phyloP scores from a whole-genome alignment of 2,329 filamentous ascomycete species.

The Clonostachys chloroleuca region DNA sequence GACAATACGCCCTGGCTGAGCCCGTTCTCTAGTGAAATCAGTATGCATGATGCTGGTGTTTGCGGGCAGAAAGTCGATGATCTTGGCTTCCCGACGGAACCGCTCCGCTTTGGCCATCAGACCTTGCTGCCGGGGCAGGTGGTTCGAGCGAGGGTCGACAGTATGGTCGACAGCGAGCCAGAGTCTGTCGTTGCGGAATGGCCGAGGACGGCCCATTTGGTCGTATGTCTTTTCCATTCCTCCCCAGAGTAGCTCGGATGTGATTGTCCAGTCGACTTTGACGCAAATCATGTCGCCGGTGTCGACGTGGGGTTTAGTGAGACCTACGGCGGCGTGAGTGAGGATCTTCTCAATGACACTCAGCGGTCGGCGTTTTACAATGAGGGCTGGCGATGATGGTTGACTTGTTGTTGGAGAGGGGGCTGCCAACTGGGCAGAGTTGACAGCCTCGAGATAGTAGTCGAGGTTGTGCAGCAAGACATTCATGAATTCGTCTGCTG shows the following conservation, averaged over 20 bases:
- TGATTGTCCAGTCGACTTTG: slow-evolving; percentile 39
- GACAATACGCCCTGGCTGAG: slow-evolving; percentile 35
- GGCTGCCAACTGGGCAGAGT: slow-evolving; percentile 2
- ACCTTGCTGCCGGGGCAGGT: slow-evolving; percentile 22
- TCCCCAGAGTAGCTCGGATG: slow-evolving; percentile 34
- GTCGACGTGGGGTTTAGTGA: slow-evolving; percentile 19
- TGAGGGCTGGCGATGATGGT: background rate
- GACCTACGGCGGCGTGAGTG: slow-evolving; percentile 28
- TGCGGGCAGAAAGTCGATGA: slow-evolving; percentile 24
- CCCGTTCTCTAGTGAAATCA: slow-evolving; percentile 35
- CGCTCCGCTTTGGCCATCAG: slow-evolving; percentile 28
- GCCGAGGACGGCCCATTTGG: slow-evolving; percentile 28
- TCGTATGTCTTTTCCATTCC: slow-evolving; percentile 35
- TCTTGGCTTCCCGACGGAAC: slow-evolving; percentile 30
- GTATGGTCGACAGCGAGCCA: slow-evolving; percentile 45
- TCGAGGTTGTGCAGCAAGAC: slow-evolving; percentile 5
- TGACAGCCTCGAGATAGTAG: slow-evolving; percentile 7
- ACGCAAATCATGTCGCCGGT: slow-evolving; percentile 34
- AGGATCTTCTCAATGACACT: slow-evolving; percentile 39
- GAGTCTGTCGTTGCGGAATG: slow-evolving; percentile 44
- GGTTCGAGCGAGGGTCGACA: slow-evolving; percentile 35
- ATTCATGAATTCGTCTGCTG: slow-evolving; percentile 4
- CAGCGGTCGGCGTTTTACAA: slow-evolving; percentile 19
- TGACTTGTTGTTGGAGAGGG: background rate
- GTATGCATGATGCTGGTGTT: slow-evolving; percentile 39